Base-by-base conservation (phyloP, 805 yeast species). In the Cyberlindnera subsufficiens region DNA sequence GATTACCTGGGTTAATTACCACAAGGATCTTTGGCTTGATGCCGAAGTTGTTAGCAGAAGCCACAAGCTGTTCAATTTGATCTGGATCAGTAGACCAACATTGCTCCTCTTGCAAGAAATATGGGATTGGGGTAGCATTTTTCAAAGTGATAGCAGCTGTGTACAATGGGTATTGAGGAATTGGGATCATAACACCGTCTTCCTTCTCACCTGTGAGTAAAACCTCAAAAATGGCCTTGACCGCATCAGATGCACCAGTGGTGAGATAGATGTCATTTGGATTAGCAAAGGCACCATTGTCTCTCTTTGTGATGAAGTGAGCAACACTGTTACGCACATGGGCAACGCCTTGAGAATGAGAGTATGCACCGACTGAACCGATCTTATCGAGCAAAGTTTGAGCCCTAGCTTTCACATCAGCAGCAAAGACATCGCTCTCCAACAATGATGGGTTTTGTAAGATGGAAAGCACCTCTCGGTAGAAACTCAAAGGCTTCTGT, bases 1-100 rank as follows among this genome's bases (percentile, higher is more conserved):
- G 99, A 66, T 93, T 93, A 44, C 99, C 98, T 2, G 99, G 99
- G 68, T 93, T 93, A 58, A 93, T 93, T 14, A 93, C 86, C 3
- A 91, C 98, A 42, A 95, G 67, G 45, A 91, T 82, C 55, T 86
- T 78, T 49, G 93, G 82, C 11, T 65, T 69, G 25, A 86, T 64
- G 2, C 84, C 86, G 30, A 75, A 65, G 3, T 61, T 61, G 2
- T 62, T 45, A 17, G 86, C 71, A 18, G 73, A 69, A 27, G 63
- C 54, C 39, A 84, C 76, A 38, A 78, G 69, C 0, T 63, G 47
- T 49, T 78, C 77, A 55, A 88, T 78, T 56, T 80, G 82, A 10
- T 64, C 59, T 4, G 93, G 74, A 55, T 86, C 79, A 7, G 95
- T 79, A 30, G 91, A 78, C 99, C 99, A 93, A 52, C 80, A 75